Conservation (phyloP, 2,329 filamentous ascomycete species). For the Delphinella strobiligena region DNA sequence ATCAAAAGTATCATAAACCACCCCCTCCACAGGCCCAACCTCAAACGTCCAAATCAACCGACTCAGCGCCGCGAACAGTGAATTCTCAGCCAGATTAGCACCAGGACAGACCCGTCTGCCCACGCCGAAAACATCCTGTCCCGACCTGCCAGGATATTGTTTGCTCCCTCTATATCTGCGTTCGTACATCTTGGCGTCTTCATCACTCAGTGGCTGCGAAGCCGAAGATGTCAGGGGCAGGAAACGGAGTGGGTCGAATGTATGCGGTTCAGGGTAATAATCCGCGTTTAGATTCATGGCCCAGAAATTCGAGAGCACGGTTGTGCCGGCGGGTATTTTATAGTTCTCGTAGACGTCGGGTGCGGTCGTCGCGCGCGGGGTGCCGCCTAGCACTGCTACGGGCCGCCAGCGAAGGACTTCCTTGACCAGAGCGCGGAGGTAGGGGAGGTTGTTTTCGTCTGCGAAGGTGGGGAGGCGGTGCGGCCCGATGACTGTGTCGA, state of each 20-base stretch:
- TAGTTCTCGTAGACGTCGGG: constrained; percentile 26
- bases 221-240: constrained; percentile 18
- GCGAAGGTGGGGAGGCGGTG: constrained; percentile 29
- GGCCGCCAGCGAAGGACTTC: constrained; percentile 47
- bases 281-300: constrained; percentile 26
- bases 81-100: constrained; percentile 25
- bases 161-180: constrained; percentile 20
- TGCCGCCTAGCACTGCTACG: constrained; percentile 30
- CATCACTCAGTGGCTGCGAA: constrained; percentile 16
- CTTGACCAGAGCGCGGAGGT: constrained; percentile 43
- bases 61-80: constrained; percentile 23
- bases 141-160: constrained; percentile 29
- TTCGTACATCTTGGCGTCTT: constrained; percentile 20
- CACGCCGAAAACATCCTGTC: constrained; percentile 25
- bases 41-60: constrained; percentile 24
- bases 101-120: constrained; percentile 24
- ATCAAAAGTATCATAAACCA: constrained; percentile 25
- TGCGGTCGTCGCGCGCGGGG: constrained; percentile 22
- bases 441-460: constrained; percentile 35
- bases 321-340: constrained; percentile 23
- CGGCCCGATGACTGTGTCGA: constrained; percentile 23
- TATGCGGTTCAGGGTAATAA: constrained; percentile 33
- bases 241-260: constrained; percentile 18
- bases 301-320: constrained; percentile 22
- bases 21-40: constrained; percentile 17